Percentiles rank a stretch among this genome's conserved stretches.
These are phyloP conservation scores for Coemansia sp. DNA, from an alignment of 192 early-diverging fungal genomes.

Conservation along the genomic window DNA sequence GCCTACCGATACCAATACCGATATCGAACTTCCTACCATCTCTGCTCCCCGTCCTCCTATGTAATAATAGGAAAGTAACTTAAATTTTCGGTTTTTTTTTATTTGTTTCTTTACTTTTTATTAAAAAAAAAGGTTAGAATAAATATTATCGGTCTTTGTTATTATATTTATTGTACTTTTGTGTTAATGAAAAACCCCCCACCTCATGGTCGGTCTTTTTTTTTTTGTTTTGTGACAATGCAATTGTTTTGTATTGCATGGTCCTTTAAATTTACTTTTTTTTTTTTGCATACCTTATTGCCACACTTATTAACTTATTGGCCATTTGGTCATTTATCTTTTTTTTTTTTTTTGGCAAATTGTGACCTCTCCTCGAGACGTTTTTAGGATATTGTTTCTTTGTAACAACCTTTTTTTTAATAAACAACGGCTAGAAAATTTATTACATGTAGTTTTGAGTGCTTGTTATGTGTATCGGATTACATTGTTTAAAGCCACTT, in stretches of 20 bases:
- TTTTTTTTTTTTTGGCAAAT: too few relatives aligned
- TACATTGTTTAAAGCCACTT: too few relatives aligned
- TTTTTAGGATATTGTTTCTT: background rate
- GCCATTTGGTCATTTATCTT: background rate
- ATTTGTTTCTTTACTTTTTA: background rate
- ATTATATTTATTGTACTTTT: background rate
- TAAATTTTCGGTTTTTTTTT: background rate
- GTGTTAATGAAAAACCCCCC: background rate
- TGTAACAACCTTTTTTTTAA: background rate
- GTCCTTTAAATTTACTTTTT: background rate
- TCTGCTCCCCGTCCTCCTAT: constrained; percentile 6
- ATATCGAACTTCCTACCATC: constrained; percentile 12
- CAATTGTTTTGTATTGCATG: background rate
- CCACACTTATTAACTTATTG: too few relatives aligned
- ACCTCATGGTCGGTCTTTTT: too few relatives aligned
- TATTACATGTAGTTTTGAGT: too few relatives aligned
- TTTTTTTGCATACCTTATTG: background rate
- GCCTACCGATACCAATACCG: background rate
- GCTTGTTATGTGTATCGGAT: background rate
- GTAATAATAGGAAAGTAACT: background rate
- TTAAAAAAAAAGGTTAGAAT: background rate
- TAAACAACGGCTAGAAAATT: too few relatives aligned
- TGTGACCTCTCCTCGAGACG: too few relatives aligned
- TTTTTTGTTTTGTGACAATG: background rate
- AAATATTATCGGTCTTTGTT: too few relatives aligned